Conservation (phyloP, 2,329 filamentous ascomycete genomes). For the Phialophora verrucosa region DNA sequence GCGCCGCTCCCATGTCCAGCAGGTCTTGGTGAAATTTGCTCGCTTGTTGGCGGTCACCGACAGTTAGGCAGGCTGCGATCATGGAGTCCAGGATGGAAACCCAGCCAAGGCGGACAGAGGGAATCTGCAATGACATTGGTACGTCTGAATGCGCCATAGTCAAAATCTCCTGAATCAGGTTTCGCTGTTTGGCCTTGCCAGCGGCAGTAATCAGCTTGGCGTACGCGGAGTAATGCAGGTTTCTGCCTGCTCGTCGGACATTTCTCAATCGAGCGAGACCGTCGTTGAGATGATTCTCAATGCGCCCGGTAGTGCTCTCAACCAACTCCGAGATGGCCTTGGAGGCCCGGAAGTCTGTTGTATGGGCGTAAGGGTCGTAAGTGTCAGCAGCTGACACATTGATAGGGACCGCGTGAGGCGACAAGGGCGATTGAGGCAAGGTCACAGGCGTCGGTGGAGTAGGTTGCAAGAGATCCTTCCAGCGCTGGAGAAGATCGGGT, state of each 20-base stretch:
- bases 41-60: constrained; percentile 79
- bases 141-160: constrained; percentile 89
- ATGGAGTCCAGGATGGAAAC: constrained; percentile 94
- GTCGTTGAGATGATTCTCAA: constrained; percentile 75
- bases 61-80: constrained; percentile 86
- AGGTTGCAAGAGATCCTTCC: constrained; percentile 60
- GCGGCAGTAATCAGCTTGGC: constrained; percentile 92
- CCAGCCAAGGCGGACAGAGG: constrained; percentile 92
- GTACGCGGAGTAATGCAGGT: constrained; percentile 95
- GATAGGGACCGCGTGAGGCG: constrained; percentile 57
- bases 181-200: constrained; percentile 81
- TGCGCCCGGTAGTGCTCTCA: constrained; percentile 76
- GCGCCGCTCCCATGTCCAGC: constrained; percentile 84
- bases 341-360: constrained; percentile 91
- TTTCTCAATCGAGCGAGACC: constrained; percentile 85
- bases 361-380: constrained; percentile 88
- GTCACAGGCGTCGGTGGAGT: constrained; percentile 46
- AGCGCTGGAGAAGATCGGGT: constrained; percentile 58
- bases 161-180: constrained; percentile 82
- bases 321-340: constrained; percentile 87
- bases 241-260: constrained; percentile 88
- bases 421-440: constrained; percentile 47
- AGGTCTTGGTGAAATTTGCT: constrained; percentile 90
- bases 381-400: constrained; percentile 75
- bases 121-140: constrained; percentile 81